phyloP scores from a whole-genome alignment of 1,284 basidiomycete genomes.

The Rhizoctonia solani region DNA sequence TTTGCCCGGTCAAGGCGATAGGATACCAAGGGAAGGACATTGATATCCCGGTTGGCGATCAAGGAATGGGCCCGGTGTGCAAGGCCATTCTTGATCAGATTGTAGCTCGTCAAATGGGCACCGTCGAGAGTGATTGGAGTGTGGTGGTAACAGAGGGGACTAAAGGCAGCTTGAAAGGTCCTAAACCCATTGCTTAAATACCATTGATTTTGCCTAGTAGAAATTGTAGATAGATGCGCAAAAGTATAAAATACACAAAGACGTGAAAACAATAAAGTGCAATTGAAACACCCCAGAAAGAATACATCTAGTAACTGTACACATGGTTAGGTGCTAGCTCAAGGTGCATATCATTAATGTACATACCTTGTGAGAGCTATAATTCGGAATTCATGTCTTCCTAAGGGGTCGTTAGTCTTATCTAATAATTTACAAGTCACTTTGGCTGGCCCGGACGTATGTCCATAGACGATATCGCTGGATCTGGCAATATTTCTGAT shows the following conservation, averaged over 20 bases:
- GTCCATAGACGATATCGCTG: background rate
- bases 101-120: slow-evolving; percentile 57
- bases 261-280: background rate
- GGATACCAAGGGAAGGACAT: slow-evolving; percentile 57
- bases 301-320: background rate
- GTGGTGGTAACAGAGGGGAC: slow-evolving; percentile 37
- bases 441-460: background rate
- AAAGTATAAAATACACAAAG: background rate
- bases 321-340: background rate
- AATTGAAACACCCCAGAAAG: background rate
- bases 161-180: slow-evolving; percentile 15
- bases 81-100: slow-evolving; percentile 56
- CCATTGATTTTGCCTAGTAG: background rate
- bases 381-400: slow-evolving; percentile 12
- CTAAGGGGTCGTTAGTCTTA: background rate
- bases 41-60: slow-evolving; percentile 53
- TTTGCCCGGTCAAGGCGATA: slow-evolving; percentile 49
- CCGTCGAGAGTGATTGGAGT: slow-evolving; percentile 56
- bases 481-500: background rate
- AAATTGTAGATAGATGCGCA: slow-evolving; percentile 11
- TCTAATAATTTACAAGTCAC: slow-evolving; percentile 5
- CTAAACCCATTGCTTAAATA: slow-evolving; percentile 6
- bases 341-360: background rate
- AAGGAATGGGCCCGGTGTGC: slow-evolving; percentile 55
- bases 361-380: background rate